Percentiles rank a stretch among this genome's conserved stretches.
These are phyloP conservation scores for Turnera subulata DNA, from an alignment of 345 rosid genomes.

Conservation along the genomic window DNA sequence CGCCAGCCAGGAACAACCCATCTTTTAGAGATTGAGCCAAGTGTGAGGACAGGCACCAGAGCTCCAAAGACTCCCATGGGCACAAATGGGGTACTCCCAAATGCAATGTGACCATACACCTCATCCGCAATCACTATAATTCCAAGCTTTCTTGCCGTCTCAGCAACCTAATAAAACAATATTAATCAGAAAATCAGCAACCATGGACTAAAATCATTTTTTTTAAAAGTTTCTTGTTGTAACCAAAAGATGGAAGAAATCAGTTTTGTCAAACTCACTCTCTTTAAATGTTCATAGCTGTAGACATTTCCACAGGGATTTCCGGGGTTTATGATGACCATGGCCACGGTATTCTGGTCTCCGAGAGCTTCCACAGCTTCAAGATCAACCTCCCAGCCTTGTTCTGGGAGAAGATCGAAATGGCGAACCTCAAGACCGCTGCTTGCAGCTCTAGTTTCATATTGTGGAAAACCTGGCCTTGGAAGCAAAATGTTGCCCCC, in stretches of 20 bases:
- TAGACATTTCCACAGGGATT: conserved; percentile 68
- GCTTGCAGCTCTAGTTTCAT: conserved; percentile 40
- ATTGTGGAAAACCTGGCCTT: conserved; percentile 56
- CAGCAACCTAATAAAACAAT: conserved; percentile 43
- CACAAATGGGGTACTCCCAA: conserved; percentile 47
- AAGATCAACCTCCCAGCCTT: conserved; percentile 66
- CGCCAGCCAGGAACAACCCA: conserved; percentile 71
- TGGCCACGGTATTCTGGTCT: conserved; percentile 58
- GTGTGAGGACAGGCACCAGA: conserved; percentile 46
- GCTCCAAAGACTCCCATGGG: conserved; percentile 55
- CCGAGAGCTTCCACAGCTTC: conserved; percentile 50
- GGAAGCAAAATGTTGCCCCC: conserved; percentile 67
- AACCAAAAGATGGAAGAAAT: too few relatives aligned
- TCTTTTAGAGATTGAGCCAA: conserved; percentile 63
- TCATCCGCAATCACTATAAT: conserved; percentile 54
- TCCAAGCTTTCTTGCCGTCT: conserved; percentile 48
- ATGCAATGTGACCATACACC: conserved; percentile 44
- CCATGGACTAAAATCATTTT: too few relatives aligned
- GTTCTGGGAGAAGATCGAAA: conserved; percentile 62
- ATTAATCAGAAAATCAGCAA: too few relatives aligned
- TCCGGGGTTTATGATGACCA: conserved; percentile 61
- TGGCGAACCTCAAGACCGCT: conserved; percentile 51
- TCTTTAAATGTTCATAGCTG: conserved; percentile 44
- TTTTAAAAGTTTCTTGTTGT: too few relatives aligned
- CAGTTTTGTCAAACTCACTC: neutral